Base-by-base conservation (phyloP, 108 stramenopile species). In the Aurantiochytrium sp. region DNA sequence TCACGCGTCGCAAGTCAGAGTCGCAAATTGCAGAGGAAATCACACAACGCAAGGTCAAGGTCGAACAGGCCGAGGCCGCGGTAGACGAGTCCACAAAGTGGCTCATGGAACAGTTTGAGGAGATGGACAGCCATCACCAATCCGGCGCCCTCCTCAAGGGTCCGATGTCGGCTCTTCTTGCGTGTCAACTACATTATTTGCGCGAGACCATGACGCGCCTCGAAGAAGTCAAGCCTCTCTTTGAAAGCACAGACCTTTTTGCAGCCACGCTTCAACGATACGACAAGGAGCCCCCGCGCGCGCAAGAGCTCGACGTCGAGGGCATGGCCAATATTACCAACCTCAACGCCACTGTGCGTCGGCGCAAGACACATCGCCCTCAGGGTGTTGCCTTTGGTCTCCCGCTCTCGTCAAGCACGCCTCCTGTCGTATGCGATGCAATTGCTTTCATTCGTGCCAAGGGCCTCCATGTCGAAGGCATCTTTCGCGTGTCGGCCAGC, bases 261-360 rank as follows among this genome's bases (percentile, higher is more conserved):
- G 23, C 51, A 18, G 45, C 49, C 51, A 83, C 76, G 19, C 51
- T 83, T 21, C 43, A 83, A 23, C 76, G 51, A 6, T 83, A 83
- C 51, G 76, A 83, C 76, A 83, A 83, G 76, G 76, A 83, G 51
- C 76, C 76, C n/a, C 19, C 76, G 45, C 45, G 51, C 49, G 23
- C 49, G 6, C 76, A 47, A 28, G 76, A 83, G 28, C 76, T 83
- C 49, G 76, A 83, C 51, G 76, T 83, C 5, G 76, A 83, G 28
- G 76, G 76, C 28, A 53, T 83, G 76, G 76, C 76, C 76, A 47
- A 83, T 23, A 69, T 69, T 23, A 69, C 64, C 64, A 83, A 83
- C 23, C 51, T 83, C 49, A 53, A 47, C 51, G 51, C 49, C n/a
- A 53, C 76, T 16, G 12, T 47, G 45, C 45, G 76, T 23, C 45